Conservation (phyloP, 257 asterid genomes). For the Henckelia pumila region DNA sequence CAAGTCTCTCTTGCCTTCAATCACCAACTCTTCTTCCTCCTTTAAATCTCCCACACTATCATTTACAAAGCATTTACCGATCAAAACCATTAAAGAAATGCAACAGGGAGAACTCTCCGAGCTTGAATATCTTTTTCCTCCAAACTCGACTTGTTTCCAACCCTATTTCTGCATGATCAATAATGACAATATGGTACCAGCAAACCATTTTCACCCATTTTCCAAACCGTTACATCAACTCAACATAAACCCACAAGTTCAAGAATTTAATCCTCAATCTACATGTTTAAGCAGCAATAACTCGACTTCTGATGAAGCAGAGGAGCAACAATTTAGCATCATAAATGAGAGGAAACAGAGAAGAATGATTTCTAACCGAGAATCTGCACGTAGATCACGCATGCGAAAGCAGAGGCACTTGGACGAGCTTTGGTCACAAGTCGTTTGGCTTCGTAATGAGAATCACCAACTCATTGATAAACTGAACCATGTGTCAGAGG, state of each 20-base stretch:
- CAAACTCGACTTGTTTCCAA: background rate
- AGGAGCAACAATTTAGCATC: constrained; percentile 62
- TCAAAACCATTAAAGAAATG: background rate
- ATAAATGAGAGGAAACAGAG: constrained; percentile 81
- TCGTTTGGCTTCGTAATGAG: constrained; percentile 75
- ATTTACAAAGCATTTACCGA: background rate
- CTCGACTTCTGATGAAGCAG: constrained; percentile 90
- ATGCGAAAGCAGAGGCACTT: constrained; percentile 91
- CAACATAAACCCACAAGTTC: constrained; percentile 50
- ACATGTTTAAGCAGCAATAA: constrained; percentile 70
- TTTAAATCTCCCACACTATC: background rate
- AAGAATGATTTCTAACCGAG: constrained; percentile 85
- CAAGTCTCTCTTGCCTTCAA: background rate
- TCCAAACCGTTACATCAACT: constrained; percentile 48
- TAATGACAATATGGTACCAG: constrained; percentile 28
- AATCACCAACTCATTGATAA: constrained; percentile 68
- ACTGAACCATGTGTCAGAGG: constrained; percentile 60
- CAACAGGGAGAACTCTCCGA: background rate
- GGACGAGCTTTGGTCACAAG: constrained; percentile 92
- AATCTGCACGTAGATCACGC: constrained; percentile 85
- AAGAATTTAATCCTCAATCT: constrained; percentile 55
- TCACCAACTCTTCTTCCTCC: background rate
- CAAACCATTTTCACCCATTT: constrained; percentile 41
- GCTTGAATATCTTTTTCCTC: background rate
- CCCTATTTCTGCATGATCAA: constrained; percentile 6